These are phyloP conservation scores for Prunus persica DNA, from an alignment of 306 rosid genomes.

Conservation along the genomic window Prunus_persica_NCBIv2 NC_034009.1:38374001-38374500, in stretches of 20 bases:
- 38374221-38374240: not conserved
- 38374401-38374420: conserved; percentile 33
- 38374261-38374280: not conserved
- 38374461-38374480: not conserved
- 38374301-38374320: conserved; percentile 21
- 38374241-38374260: not conserved
- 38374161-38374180: conserved; percentile 28
- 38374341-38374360: conserved; percentile 11
- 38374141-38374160: conserved; percentile 35
- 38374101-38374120: conserved; percentile 26
- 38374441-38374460: conserved; percentile 10
- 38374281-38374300: conserved; percentile 1
- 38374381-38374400: conserved; percentile 28
- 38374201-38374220: conserved; percentile 29
- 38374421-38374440: conserved; percentile 15
- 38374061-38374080: not conserved
- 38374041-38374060: not conserved
- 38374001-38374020: not conserved
- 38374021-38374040: too few species aligned
- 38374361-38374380: conserved; percentile 11
- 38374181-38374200: conserved; percentile 27
- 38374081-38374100: conserved; percentile 24
- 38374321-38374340: conserved; percentile 30
- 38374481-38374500: conserved; percentile 1
- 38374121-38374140: conserved; percentile 18